phyloP scores from a whole-genome alignment of 139 green algal genomes.

The Eudorina sp. region DNA sequence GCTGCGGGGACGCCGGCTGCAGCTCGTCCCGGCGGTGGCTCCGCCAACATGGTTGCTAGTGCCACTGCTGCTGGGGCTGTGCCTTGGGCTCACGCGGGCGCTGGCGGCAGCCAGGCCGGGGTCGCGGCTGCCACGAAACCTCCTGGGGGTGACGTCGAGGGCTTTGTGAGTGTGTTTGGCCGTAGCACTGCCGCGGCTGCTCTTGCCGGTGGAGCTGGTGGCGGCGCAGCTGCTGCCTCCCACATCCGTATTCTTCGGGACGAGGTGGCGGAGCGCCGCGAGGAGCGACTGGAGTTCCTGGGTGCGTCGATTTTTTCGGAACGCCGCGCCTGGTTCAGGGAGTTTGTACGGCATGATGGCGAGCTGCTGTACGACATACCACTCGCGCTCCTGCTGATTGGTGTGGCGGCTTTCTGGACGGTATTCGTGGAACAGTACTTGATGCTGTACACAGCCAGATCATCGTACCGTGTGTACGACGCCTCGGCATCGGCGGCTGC shows the following conservation, averaged over 20 bases:
- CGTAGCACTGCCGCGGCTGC: background rate
- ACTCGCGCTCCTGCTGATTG: conserved; percentile 22
- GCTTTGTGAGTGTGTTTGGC: too few species aligned
- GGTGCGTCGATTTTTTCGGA: background rate
- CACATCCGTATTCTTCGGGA: background rate
- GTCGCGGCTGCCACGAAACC: background rate
- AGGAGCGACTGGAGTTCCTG: background rate
- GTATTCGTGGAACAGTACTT: conserved; percentile 22
- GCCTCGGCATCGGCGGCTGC: conserved; percentile 33
- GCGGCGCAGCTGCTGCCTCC: too few species aligned
- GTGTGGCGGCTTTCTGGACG: conserved; percentile 40
- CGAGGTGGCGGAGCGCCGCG: background rate
- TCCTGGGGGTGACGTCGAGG: too few species aligned
- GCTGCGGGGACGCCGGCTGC: background rate
- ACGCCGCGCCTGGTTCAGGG: conserved; percentile 14
- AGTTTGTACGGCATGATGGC: conserved; percentile 39
- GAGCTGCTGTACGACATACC: conserved; percentile 30
- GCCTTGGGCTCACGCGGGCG: background rate
- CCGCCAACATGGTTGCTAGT: background rate
- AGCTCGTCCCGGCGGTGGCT: background rate
- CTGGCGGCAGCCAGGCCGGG: too few species aligned
- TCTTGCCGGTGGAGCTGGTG: background rate
- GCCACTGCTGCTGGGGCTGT: background rate
- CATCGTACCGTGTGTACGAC: conserved; percentile 58
- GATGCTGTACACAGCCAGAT: conserved; percentile 31